Base-by-base conservation (phyloP, 2,329 filamentous ascomycete species). In the Clonostachys sp. region DNA sequence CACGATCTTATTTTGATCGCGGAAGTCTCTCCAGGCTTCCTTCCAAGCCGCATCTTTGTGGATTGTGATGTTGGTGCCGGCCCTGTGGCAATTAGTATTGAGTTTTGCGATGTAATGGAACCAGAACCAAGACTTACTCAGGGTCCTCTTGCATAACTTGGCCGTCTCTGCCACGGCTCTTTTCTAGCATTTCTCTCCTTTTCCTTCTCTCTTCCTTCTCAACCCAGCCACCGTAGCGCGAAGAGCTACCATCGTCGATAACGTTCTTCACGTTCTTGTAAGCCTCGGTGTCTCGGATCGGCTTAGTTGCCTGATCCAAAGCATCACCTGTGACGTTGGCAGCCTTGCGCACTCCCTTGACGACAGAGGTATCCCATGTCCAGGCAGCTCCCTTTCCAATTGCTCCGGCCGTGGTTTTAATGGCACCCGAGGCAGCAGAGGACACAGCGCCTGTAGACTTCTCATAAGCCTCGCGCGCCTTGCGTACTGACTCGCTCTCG, bases 1-100 rank as follows among this genome's bases (percentile, higher is more conserved):
- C 65, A 96, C 89, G 50, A 96, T 70, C 57, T 87, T 90, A 69
- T 86, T 96, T 54, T 83, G 84, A 65, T 99, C 94, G 53, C 87
- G 86, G 80, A 97, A 99, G 45, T 94, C 88, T 59, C 86, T 83
- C 94, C 94, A 99, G n/a, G 91, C 90, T 67, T 97, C 92, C 71
- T 96, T 96, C 90, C 92, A 97, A 18, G 88, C 89, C 13, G 94
- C 86, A 58, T 99, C 94, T 71, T 99, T 99, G 77, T 99, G 94
- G 1, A 99, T 66, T 1, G 92, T 97, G 44, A 99, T 75, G 62
- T 95, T 95, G 48, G 91, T 96, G 50, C 94, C 94, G 50, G 94
- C 94, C 49, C 94, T 96, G 55, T 5, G 16, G 39, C 49, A 51
- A 54, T 72, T 62, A 70, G 65, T 39, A n/a, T 44, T 41, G 12